Percentiles rank a stretch among this genome's conserved stretches.
These are phyloP conservation scores for Atkinsonella hypoxylon DNA, from an alignment of 2,329 filamentous ascomycete species.

Conservation along the genomic window DNA sequence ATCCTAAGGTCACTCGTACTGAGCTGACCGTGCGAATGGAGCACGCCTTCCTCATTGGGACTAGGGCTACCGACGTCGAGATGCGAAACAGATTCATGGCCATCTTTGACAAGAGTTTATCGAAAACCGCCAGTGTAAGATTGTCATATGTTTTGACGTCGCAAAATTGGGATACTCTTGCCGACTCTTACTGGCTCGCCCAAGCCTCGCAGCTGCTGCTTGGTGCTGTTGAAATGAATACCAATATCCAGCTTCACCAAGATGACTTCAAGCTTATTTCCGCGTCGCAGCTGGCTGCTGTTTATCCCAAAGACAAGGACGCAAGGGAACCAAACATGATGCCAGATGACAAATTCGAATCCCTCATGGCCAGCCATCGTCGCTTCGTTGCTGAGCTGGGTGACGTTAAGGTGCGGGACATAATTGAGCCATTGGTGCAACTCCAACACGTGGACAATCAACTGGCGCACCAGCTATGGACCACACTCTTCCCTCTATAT, in stretches of 20 bases:
- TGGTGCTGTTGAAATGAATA: constrained; percentile 77
- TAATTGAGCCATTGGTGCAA: constrained; percentile 82
- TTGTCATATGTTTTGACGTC: constrained; percentile 79
- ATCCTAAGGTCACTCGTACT: constrained; percentile 86
- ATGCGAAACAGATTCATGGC: constrained; percentile 96
- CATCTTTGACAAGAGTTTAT: constrained; percentile 90
- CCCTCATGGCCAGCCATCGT: constrained; percentile 63
- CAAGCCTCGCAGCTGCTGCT: constrained; percentile 91
- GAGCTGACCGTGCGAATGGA: constrained; percentile 96
- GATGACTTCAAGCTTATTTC: constrained; percentile 77
- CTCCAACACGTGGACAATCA: constrained; percentile 80
- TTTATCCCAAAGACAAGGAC: constrained; percentile 70
- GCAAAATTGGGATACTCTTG: constrained; percentile 94
- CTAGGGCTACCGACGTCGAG: constrained; percentile 81
- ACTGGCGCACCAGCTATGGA: constrained; percentile 82
- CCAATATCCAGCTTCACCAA: constrained; percentile 61
- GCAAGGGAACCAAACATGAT: constrained; percentile 51
- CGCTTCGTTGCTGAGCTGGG: constrained; percentile 76
- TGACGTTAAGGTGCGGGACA: constrained; percentile 76
- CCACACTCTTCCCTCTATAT: constrained; percentile 79
- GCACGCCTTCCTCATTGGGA: constrained; percentile 94
- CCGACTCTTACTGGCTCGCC: constrained; percentile 91
- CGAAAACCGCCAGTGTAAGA: constrained; percentile 80
- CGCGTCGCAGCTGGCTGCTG: constrained; percentile 59
- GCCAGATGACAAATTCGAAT: constrained; percentile 71